Base-by-base conservation (phyloP, 169 alveolate species). In the Eimeria tenella region DNA sequence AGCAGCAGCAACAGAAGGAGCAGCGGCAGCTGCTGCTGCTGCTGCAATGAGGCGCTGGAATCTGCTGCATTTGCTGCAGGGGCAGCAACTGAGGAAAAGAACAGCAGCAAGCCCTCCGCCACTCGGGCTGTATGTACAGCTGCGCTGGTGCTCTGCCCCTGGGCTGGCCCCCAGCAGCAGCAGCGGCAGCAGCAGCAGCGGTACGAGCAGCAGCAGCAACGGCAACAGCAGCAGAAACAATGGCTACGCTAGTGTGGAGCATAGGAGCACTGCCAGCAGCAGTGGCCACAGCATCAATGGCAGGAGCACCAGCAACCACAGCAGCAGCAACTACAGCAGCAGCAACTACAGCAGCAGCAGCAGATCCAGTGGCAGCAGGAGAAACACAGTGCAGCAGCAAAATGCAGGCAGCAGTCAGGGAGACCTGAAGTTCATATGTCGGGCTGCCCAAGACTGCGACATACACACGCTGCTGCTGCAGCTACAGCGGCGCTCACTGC, bases 21-120 rank as follows among this genome's bases (percentile, higher is more conserved):
- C 84, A 4, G 84, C 84, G 42, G 84, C 84, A 74, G 84, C 62
- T 23, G 50, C 84, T 31, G 84, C 19, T 10, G 84, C 84, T 74
- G 62, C 62, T 42, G 84, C 55, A 23, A 74, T 74, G 77, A 6
- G 13, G 21, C 21, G 7, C 15, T 5, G 77, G 77, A 1, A 17
- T 42, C 62, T 74, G 13, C 62, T 53, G 62, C 84, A 17, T 19
- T n/a, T 74, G 84, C 84, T 50, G 62, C 84, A 42, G 19, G 62
- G 62, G 21, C 84, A 74, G 62, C 62, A 25, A 4, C 84, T 42
- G 84, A 49, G 17, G 60, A 11, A 31, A 4, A 74, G 63, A 74
- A 53, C 84, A 74, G 84, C 84, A 74, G 50, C 53, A 15, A 15
- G 21, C 15, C 50, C 60, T 74, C 5, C 10, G 5, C 23, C 62